Conservation (phyloP, 495 filamentous ascomycete species). For the Oleoguttula mirabilis region DNA sequence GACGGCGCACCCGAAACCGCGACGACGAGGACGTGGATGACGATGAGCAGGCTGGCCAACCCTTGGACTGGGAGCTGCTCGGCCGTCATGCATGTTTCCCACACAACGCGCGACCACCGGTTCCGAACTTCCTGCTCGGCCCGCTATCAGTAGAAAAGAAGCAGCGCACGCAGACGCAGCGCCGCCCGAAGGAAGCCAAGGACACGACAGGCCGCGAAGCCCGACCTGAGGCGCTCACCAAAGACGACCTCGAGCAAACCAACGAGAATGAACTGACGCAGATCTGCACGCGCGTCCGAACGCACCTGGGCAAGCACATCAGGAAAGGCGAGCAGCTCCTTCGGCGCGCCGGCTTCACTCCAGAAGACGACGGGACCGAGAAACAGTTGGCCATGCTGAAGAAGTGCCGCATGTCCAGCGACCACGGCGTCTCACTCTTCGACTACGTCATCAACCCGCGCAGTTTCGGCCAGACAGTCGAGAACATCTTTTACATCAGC, state of each 20-base stretch:
- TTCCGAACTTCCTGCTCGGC: slow-evolving; percentile 76
- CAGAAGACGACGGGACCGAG: slow-evolving; percentile 25
- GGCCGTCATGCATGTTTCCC: slow-evolving; percentile 64
- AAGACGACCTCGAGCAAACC: slow-evolving; percentile 54
- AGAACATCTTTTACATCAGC: slow-evolving; percentile 94
- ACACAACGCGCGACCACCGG: slow-evolving; percentile 57
- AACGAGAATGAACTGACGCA: slow-evolving; percentile 65
- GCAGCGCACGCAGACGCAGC: slow-evolving; percentile 51
- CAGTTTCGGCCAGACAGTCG: slow-evolving; percentile 89
- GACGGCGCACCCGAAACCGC: background rate
- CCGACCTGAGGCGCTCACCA: slow-evolving; percentile 59
- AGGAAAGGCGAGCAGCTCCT: background rate
- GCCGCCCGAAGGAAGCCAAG: slow-evolving; percentile 48
- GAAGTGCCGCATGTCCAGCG: slow-evolving; percentile 25
- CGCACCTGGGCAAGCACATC: slow-evolving; percentile 36
- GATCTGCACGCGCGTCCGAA: slow-evolving; percentile 52
- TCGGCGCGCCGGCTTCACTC: slow-evolving; percentile 19
- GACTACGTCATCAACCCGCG: slow-evolving; percentile 75
- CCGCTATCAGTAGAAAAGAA: slow-evolving; percentile 84
- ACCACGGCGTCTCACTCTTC: slow-evolving; percentile 61
- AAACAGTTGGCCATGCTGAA: slow-evolving; percentile 6
- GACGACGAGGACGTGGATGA: slow-evolving; percentile 36
- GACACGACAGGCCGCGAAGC: slow-evolving; percentile 37
- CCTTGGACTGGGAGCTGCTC: slow-evolving; percentile 77
- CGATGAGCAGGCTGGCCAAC: slow-evolving; percentile 58